Evolutionary conservation across 2,329 filamentous ascomycete genomes (phyloP).

Genomic region (Alternaria postmessia): DNA sequence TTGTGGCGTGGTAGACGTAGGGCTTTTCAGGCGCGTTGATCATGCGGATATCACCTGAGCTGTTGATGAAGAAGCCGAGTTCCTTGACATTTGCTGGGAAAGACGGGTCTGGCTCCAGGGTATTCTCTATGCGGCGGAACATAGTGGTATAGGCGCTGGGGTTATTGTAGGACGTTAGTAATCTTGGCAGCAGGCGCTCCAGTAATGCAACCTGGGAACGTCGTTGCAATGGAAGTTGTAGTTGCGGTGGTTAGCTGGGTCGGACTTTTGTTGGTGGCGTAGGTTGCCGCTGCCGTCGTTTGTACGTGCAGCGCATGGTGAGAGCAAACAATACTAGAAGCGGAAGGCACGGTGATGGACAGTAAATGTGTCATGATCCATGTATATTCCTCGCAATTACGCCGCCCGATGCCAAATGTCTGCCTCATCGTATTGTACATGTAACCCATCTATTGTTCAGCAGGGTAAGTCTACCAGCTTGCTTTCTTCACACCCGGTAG

Average conservation of each 20-base stretch:
- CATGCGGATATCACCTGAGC: conserved; percentile 75
- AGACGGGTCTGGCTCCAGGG: conserved; percentile 70
- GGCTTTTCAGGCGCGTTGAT: conserved; percentile 72
- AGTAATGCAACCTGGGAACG: background rate
- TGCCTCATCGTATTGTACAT: conserved; percentile 25
- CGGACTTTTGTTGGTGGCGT: background rate
- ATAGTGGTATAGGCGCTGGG: conserved; percentile 56
- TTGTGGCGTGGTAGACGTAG: conserved; percentile 77
- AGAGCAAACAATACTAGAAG: conserved; percentile 24
- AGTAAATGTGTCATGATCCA: conserved; percentile 17
- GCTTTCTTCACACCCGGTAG: conserved; percentile 95
- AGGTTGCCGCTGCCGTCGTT: conserved; percentile 14
- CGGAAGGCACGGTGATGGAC: background rate
- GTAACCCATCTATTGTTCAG: background rate
- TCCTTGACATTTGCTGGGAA: conserved; percentile 72
- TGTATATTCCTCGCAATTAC: conserved; percentile 29
- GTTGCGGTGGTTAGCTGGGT: conserved; percentile 5
- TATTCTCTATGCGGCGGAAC: conserved; percentile 75
- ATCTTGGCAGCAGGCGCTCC: background rate
- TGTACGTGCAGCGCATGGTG: conserved; percentile 21
- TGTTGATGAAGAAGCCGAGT: conserved; percentile 83
- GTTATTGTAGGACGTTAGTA: background rate
- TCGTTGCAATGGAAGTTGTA: background rate
- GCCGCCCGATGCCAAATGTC: conserved; percentile 40
- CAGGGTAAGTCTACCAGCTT: conserved; percentile 75